Conservation (phyloP, 768 basidiomycete species). For the Lactifluus hygrophoroides region DNA sequence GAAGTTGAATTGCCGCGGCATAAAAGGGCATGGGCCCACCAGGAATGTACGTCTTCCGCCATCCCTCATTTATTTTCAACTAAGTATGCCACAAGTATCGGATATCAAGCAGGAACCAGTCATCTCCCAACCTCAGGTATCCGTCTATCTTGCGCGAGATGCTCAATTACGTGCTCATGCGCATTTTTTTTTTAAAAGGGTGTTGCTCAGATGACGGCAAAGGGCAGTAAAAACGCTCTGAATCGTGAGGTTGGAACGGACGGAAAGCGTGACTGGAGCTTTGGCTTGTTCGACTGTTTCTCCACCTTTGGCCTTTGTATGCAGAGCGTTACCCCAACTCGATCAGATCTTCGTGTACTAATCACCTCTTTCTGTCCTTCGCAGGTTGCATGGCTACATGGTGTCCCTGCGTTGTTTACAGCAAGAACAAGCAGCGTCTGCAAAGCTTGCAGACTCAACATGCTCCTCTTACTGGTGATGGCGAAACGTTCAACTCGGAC, state of each 20-base stretch:
- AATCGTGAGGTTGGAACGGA: constrained; percentile 21
- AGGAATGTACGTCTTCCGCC: background rate
- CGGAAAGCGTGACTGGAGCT: constrained; percentile 30
- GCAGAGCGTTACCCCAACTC: background rate
- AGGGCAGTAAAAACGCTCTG: constrained; percentile 21
- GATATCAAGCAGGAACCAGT: background rate
- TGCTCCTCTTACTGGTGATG: constrained; percentile 23
- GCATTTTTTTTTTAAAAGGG: background rate
- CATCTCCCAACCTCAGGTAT: background rate
- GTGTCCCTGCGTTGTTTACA: constrained; percentile 36
- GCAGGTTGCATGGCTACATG: constrained; percentile 14
- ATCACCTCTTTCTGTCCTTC: background rate
- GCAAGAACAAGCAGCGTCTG: constrained; percentile 33
- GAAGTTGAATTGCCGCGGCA: background rate
- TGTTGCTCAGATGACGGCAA: background rate
- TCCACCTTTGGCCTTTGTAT: background rate
- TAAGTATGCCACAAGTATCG: background rate
- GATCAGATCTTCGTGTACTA: background rate
- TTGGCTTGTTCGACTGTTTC: constrained; percentile 24
- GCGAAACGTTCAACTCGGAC: background rate
- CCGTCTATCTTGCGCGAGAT: too few species aligned
- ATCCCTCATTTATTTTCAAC: background rate
- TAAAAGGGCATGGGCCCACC: background rate
- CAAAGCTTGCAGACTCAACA: constrained; percentile 32
- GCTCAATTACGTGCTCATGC: background rate